A percentile compares a stretch with the other conserved stretches of the same genome.
Conservation (phyloP, 345 rosid species). For the Iberis pinnata region DNA sequence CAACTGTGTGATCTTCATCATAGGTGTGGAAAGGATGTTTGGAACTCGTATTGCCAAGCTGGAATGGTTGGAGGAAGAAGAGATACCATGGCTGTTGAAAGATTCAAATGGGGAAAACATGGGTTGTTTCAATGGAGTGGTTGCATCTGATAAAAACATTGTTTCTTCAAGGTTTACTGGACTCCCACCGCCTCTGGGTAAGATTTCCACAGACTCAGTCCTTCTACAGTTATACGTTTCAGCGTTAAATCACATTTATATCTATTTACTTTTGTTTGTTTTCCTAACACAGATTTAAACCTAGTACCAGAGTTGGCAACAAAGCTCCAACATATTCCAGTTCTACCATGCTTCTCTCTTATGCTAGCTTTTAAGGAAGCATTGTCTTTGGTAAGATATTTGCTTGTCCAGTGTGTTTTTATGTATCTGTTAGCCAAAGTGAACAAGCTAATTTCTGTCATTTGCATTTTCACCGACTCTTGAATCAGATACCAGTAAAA, state of each 20-base stretch:
- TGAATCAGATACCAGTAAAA: constrained; percentile 55
- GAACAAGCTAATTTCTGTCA: constrained; percentile 2
- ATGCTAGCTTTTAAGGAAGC: constrained; percentile 81
- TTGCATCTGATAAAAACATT: constrained; percentile 62
- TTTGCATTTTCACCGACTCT: constrained; percentile 8
- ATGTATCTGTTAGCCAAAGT: neutral
- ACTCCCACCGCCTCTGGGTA: constrained; percentile 67
- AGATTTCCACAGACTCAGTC: neutral
- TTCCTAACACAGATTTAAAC: constrained; percentile 47
- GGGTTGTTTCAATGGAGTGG: constrained; percentile 59
- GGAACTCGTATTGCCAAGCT: constrained; percentile 54
- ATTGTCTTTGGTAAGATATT: constrained; percentile 49
- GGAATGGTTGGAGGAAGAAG: constrained; percentile 56
- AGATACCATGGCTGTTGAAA: constrained; percentile 51
- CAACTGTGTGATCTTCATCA: constrained; percentile 1
- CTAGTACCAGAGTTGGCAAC: constrained; percentile 42
- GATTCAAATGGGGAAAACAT: constrained; percentile 52
- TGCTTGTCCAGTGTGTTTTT: neutral
- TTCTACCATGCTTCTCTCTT: constrained; percentile 65
- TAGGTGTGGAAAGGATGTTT: constrained; percentile 68
- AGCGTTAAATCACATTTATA: neutral
- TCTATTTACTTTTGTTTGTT: constrained; percentile 10
- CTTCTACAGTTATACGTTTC: constrained; percentile 2
- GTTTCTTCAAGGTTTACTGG: constrained; percentile 63
- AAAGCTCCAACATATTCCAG: constrained; percentile 58